Evolutionary conservation across 768 basidiomycete genomes (phyloP).

Genomic region (Russula griseocarnosa): DNA sequence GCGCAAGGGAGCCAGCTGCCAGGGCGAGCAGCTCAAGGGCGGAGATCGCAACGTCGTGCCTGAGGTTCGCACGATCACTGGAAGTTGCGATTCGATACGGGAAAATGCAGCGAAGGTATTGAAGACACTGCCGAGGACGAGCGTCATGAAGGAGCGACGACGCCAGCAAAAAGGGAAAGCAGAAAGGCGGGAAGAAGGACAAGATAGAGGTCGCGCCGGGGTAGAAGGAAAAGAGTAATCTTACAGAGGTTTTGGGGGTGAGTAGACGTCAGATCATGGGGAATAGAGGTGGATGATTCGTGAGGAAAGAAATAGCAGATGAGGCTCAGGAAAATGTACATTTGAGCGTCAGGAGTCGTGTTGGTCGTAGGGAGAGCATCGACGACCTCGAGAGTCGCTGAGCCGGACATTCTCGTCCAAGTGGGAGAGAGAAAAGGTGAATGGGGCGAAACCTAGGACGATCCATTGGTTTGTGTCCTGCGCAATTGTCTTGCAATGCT

Average conservation of each 20-base stretch:
- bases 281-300: constrained; percentile 30
- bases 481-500: constrained; percentile 20
- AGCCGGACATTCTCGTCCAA: constrained; percentile 30
- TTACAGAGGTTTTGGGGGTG: constrained; percentile 40
- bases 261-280: constrained; percentile 28
- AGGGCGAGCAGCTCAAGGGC: constrained; percentile 65
- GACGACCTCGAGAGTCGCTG: constrained; percentile 32
- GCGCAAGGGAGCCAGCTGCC: constrained; percentile 57
- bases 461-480: constrained; percentile 33
- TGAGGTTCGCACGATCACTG: constrained; percentile 47
- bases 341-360: constrained; percentile 31
- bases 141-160: constrained; percentile 81
- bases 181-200: constrained; percentile 62
- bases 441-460: constrained; percentile 6
- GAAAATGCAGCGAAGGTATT: constrained; percentile 63
- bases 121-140: constrained; percentile 74
- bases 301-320: constrained; percentile 27
- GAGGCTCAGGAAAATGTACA: constrained; percentile 26
- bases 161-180: constrained; percentile 60
- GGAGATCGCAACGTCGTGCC: constrained; percentile 54
- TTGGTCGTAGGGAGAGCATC: constrained; percentile 22
- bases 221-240: constrained; percentile 64
- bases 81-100: constrained; percentile 38
- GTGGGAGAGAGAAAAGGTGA: constrained; percentile 27
- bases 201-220: constrained; percentile 50